Evolutionary conservation across 768 basidiomycete species (phyloP), one percentile per base, ranked within the genome.

Genomic region (Lactifluus echinatus): DNA sequence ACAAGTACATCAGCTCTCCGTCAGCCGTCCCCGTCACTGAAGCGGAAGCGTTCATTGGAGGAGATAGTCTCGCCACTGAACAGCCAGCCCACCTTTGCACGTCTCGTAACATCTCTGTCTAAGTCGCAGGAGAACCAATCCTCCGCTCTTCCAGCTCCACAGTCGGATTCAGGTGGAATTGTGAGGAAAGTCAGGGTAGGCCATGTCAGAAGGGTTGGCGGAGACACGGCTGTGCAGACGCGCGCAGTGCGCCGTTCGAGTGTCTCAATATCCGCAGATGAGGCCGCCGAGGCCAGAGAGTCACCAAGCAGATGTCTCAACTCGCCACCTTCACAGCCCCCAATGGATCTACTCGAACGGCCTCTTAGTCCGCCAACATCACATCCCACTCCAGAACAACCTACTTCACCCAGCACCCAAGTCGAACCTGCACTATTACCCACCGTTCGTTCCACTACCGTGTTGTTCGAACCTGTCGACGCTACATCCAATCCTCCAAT

Each of bases 1-100:
- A 39, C 39, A 19, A 33, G 34, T 10, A 17, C 42, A 45, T 24
- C 45, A 14, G 23, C 36, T 53, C 45, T 47, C 46, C 59, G 33
- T 46, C 60, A 45, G 43, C 36, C 44, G 40, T 62, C 54, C 33
- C 57, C 57, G 6, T 59, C 57, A 14, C 37, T 59, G 23, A 59
- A 59, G 33, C 57, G 57, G 17, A 59, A 59, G 31, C 53, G 57
- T 50, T 44, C 57, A n/a, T 19, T 7, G 4, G 53, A 50, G 33
- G 53, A 55, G 39, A 33, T 39, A 36, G 7, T n/a, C 14, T 59
- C 53, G 17, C 47, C 57, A 0, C 24, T n/a, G 4, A 29, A 19
- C 37, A 37, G n/a, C 36, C 57, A 59, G 23, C 53, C 53, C 34
- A 55, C 48, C 15, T 29, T 55, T 55, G 40, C 29, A 17, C 57